Percentiles rank a stretch among this genome's conserved stretches.
phyloP scores from a whole-genome alignment of 2,329 filamentous ascomycete species.

The Aspergillus fijiensis region DNA sequence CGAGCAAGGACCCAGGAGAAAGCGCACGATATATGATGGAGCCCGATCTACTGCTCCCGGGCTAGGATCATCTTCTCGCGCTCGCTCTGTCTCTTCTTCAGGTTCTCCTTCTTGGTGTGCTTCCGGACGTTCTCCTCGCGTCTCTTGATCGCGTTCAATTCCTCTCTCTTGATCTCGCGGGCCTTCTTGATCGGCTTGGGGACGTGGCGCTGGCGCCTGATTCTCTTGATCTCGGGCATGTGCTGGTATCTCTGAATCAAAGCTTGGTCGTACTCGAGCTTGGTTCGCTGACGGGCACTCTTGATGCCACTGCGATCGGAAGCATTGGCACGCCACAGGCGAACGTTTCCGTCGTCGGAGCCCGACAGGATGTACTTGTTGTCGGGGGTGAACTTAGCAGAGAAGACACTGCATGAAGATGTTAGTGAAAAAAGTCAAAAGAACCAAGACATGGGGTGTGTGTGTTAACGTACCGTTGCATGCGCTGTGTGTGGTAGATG shows the following conservation, averaged over 20 bases:
- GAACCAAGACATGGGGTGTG: not conserved
- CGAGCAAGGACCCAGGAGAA: not conserved
- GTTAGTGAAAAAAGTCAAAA: conserved; percentile 11
- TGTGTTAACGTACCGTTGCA: conserved; percentile 63
- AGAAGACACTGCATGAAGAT: conserved; percentile 65
- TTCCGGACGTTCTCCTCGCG: conserved; percentile 92
- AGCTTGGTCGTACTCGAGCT: conserved; percentile 87
- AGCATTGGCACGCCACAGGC: conserved; percentile 86
- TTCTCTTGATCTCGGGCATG: conserved; percentile 93
- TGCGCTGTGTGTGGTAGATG: conserved; percentile 95
- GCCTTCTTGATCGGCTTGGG: conserved; percentile 96
- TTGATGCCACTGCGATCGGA: conserved; percentile 82
- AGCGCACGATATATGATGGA: not conserved
- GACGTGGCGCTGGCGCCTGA: conserved; percentile 85
- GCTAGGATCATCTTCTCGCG: conserved; percentile 91
- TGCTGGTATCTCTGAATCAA: conserved; percentile 82
- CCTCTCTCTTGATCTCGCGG: conserved; percentile 87
- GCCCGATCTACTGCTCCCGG: conserved; percentile 53
- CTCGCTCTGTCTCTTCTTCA: conserved; percentile 67
- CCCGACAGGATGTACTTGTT: conserved; percentile 86
- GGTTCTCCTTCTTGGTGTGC: conserved; percentile 80
- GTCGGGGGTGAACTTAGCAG: conserved; percentile 81
- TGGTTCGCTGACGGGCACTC: conserved; percentile 77
- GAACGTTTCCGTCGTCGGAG: conserved; percentile 87
- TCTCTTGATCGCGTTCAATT: conserved; percentile 82